phyloP scores from a whole-genome alignment of 164 flowering plant genomes.

The Nymphaea colorata region DNA sequence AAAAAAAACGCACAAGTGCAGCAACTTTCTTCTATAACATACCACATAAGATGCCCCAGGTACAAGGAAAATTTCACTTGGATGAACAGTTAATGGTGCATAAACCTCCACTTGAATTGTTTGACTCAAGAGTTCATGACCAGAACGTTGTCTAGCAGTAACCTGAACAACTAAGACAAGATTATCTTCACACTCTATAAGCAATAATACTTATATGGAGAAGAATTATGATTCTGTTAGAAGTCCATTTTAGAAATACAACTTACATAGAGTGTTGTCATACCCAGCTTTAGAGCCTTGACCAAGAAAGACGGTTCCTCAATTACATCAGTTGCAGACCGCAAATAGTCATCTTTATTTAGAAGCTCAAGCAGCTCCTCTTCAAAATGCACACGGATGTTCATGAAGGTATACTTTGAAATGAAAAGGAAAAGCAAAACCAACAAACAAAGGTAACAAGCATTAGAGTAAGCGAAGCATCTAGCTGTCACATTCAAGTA shows the following conservation, averaged over 20 bases:
- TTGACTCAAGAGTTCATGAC: constrained; percentile 63
- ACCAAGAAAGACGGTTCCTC: constrained; percentile 35
- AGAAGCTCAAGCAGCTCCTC: constrained; percentile 48
- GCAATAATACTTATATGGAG: too few relatives aligned
- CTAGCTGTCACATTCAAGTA: too few relatives aligned
- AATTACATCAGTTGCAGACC: constrained; percentile 17
- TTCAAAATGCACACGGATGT: constrained; percentile 59
- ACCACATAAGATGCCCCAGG: constrained; percentile 90
- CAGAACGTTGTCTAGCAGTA: constrained; percentile 59
- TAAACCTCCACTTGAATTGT: constrained; percentile 71
- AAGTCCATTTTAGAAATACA: neutral
- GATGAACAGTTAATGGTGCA: constrained; percentile 60
- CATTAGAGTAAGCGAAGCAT: neutral
- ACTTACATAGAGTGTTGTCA: constrained; percentile 71
- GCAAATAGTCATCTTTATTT: constrained; percentile 19
- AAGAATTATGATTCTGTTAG: too few relatives aligned
- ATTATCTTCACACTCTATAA: too few relatives aligned
- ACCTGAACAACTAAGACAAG: constrained; percentile 29
- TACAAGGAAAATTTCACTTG: constrained; percentile 54
- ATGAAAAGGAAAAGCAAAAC: neutral
- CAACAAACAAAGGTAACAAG: neutral
- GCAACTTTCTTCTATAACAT: constrained; percentile 7
- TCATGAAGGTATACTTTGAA: constrained; percentile 68
- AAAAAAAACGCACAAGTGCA: too few relatives aligned
- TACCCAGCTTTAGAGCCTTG: constrained; percentile 45